Percentiles rank a stretch among this genome's conserved stretches.
phyloP scores from a whole-genome alignment of 73 alveolate species.

The Tetrahymena elliotti region DNA sequence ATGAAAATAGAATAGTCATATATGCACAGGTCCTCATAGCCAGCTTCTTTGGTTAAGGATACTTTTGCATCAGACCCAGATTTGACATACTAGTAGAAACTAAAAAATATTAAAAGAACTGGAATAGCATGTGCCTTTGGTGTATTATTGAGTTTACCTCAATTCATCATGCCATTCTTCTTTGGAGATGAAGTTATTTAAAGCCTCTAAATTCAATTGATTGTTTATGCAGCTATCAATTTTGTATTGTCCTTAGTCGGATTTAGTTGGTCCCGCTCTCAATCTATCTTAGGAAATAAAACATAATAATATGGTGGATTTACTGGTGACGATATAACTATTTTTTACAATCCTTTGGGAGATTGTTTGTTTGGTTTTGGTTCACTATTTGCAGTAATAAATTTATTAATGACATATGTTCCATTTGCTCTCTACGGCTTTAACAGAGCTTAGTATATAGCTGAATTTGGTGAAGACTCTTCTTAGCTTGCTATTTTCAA shows the following conservation, averaged over 20 bases:
- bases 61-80: background rate
- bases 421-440: background rate
- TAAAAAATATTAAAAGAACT: background rate
- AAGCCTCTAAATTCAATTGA: background rate
- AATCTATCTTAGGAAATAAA: background rate
- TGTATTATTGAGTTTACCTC: background rate
- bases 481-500: background rate
- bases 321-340: background rate
- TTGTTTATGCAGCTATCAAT: background rate
- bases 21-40: background rate
- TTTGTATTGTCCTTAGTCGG: background rate
- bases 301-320: background rate
- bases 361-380: background rate
- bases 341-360: background rate
- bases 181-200: background rate
- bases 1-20: background rate
- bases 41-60: background rate
- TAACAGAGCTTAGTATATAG: background rate
- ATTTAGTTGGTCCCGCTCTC: background rate
- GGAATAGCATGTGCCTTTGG: background rate
- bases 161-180: background rate
- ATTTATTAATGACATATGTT: background rate
- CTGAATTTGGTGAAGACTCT: background rate
- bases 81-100: background rate
- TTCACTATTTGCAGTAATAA: background rate